phyloP scores from a whole-genome alignment of 306 rosid species.

The Erythrophleum fordii region DNA sequence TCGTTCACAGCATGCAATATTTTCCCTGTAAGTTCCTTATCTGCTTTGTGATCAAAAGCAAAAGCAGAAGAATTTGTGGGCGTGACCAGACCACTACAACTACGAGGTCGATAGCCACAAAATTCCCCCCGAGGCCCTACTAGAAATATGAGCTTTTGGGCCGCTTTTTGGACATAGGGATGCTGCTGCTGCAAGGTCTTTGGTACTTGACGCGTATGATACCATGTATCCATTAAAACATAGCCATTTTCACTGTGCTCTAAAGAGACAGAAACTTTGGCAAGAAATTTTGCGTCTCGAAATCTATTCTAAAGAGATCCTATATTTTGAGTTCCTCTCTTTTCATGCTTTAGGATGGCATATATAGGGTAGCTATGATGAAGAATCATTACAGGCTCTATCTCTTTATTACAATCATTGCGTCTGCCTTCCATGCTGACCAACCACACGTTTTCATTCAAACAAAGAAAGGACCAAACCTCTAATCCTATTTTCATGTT shows the following conservation, averaged over 20 bases:
- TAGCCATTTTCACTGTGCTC: neutral
- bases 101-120: neutral
- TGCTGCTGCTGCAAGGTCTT: neutral
- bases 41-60: slow-evolving; percentile 2
- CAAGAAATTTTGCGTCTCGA: neutral
- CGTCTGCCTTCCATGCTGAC: slow-evolving; percentile 21
- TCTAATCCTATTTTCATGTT: neutral
- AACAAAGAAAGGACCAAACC: neutral
- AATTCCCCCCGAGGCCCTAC: neutral
- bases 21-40: neutral
- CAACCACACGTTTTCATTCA: neutral
- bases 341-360: slow-evolving; percentile 10
- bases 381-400: slow-evolving; percentile 32
- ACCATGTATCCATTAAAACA: slow-evolving; percentile 13
- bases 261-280: slow-evolving; percentile 10
- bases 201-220: slow-evolving; percentile 20
- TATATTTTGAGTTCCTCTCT: neutral
- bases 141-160: neutral
- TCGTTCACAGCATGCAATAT: neutral
- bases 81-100: slow-evolving; percentile 6
- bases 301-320: slow-evolving; percentile 3
- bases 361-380: slow-evolving; percentile 6
- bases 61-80: neutral
- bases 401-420: slow-evolving; percentile 25
- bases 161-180: neutral